These are phyloP conservation scores for Colletotrichum tofieldiae DNA, from an alignment of 2,329 filamentous ascomycete genomes.

Conservation along the genomic window DNA sequence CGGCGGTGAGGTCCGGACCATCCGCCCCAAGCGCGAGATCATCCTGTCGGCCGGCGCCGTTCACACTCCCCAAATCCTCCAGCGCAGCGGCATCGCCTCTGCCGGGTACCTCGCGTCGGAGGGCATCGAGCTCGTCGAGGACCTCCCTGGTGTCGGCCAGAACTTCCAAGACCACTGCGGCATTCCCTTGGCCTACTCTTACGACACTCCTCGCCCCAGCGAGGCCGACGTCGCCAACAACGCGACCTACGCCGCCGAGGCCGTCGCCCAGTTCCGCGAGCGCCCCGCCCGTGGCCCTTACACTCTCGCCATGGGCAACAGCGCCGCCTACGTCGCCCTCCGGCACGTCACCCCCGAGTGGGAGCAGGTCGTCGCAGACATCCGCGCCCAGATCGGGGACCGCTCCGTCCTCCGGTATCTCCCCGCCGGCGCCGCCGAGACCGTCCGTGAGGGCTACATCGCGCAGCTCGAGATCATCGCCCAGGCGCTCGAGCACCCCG, in stretches of 20 bases:
- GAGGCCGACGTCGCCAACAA: constrained; percentile 45
- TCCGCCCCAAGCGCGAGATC: constrained; percentile 58
- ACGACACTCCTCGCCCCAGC: constrained; percentile 35
- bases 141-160: constrained; percentile 66
- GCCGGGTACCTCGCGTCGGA: constrained; percentile 57
- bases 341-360: constrained; percentile 46
- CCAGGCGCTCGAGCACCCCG: constrained; percentile 48
- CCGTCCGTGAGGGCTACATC: constrained; percentile 48
- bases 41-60: constrained; percentile 66
- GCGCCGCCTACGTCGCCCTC: constrained; percentile 50
- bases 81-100: constrained; percentile 66
- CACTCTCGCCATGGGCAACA: constrained; percentile 53
- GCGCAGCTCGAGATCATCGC: constrained; percentile 48
- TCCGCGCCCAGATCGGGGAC: constrained; percentile 47
- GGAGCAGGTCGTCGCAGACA: constrained; percentile 45
- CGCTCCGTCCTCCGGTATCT: constrained; percentile 45
- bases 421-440: constrained; percentile 39
- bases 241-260: constrained; percentile 52
- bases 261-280: constrained; percentile 50
- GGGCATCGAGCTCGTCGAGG: constrained; percentile 60
- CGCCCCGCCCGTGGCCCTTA: constrained; percentile 54
- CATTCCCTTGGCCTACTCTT: constrained; percentile 36
- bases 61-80: constrained; percentile 67
- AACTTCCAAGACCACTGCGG: constrained; percentile 61
- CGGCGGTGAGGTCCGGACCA: constrained; percentile 45